A percentile compares a stretch with the other conserved stretches of the same genome.
These are phyloP conservation scores for Beauveria australis DNA, from an alignment of 2,329 filamentous ascomycete species.

Conservation along the genomic window DNA sequence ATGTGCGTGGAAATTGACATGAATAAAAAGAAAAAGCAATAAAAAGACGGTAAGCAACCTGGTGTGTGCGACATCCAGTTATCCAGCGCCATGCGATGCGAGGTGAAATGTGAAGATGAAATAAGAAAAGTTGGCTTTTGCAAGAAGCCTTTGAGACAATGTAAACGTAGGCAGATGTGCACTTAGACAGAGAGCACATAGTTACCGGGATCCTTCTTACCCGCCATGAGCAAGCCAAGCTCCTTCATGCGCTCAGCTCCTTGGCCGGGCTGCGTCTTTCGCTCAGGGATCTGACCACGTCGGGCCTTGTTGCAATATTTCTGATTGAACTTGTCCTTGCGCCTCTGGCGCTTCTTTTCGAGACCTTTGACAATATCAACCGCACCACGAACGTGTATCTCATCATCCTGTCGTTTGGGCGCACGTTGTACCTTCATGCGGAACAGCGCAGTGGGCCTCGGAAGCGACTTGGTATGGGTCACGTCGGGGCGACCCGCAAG, in stretches of 20 bases:
- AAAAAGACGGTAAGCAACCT: slow-evolving; percentile 5
- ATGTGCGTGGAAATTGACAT: slow-evolving; percentile 15
- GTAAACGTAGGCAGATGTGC: slow-evolving; percentile 8
- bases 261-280: slow-evolving; percentile 69
- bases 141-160: background rate
- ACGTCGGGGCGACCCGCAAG: slow-evolving; percentile 53
- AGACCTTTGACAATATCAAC: slow-evolving; percentile 97
- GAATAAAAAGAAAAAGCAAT: slow-evolving; percentile 1
- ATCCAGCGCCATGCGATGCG: slow-evolving; percentile 9
- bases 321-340: slow-evolving; percentile 85
- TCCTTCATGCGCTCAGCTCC: slow-evolving; percentile 81
- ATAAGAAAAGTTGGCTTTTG: background rate
- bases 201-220: slow-evolving; percentile 65
- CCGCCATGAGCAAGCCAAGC: slow-evolving; percentile 80
- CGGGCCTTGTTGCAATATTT: slow-evolving; percentile 80
- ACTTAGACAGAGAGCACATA: slow-evolving; percentile 66
- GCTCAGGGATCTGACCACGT: slow-evolving; percentile 54
- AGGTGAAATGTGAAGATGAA: background rate
- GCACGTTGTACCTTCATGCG: slow-evolving; percentile 38
- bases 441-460: slow-evolving; percentile 66
- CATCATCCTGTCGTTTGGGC: slow-evolving; percentile 26
- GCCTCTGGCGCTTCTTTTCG: slow-evolving; percentile 86
- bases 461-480: slow-evolving; percentile 78
- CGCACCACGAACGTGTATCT: slow-evolving; percentile 74
- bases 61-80: slow-evolving; percentile 1